Base-by-base conservation (phyloP, 805 yeast genomes). In the Millerago galiae region DNA sequence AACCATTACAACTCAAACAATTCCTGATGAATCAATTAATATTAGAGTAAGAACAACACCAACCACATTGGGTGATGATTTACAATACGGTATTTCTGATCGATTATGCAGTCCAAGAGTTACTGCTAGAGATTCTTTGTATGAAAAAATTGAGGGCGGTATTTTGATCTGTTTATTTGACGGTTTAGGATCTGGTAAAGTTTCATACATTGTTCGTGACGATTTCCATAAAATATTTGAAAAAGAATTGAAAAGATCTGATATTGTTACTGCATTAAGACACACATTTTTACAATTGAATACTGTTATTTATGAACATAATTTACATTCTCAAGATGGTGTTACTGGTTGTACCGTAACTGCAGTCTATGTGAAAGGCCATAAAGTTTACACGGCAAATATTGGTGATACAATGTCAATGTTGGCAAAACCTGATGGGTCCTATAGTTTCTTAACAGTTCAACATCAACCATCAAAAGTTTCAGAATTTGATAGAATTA, bases 31-130 rank as follows among this genome's bases (percentile, higher is more conserved):
- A 61, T 71, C 77, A 10, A 77, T 77, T 11, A 81, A 84, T 53
- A 75, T 85, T 51, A 83, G 99, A 66, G 83, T 93, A 15, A 78
- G 99, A 53, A 87, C 97, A 0, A 84, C 95, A 0, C 91, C 90
- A 13, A 83, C 96, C 0, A 83, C 78, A 38, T 63, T 87, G 17
- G 81, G 83, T 37, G 77, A 75, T 37, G 77, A 75, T 36, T 75
- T 85, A 67, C 79, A 88, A 0, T 88, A 89, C 56, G 99, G 99
- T 58, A 89, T 93, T 38, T 83, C 97, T 2, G 99, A 93, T 62
- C 70, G 83, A 4, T 68, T 91, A 52, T 96, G 96, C 2, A 70
- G 70, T 40, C 7, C 24, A 21, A 67, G 79, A 39, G 74, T 93
- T 3, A 75, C 89, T 0, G 76, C 83, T 6, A 75, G 95, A 55